Evolutionary conservation across 108 stramenopile species (phyloP).

Genomic region (Aureococcus anophagefferens): DNA sequence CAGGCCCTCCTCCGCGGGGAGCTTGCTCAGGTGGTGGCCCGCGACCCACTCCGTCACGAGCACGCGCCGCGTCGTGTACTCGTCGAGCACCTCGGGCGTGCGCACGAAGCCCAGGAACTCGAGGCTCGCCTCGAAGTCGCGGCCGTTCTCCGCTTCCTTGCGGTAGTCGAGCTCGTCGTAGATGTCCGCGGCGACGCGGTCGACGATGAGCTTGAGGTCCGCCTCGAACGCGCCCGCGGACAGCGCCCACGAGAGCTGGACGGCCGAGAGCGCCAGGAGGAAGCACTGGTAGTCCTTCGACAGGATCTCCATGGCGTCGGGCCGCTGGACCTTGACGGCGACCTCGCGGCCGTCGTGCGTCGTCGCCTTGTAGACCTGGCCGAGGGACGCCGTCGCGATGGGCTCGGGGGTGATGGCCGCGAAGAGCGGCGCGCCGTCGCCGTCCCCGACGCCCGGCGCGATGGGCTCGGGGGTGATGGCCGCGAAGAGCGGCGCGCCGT

Average conservation of each 20-base stretch:
- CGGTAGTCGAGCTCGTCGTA: slow-evolving; percentile 17
- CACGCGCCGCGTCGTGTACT: slow-evolving; percentile 5
- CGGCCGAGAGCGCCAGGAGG: slow-evolving; percentile 1
- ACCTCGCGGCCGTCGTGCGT: background rate
- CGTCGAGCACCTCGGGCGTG: slow-evolving; percentile 8
- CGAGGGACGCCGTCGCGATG: slow-evolving; percentile 1
- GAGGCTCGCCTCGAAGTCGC: background rate
- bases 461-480: background rate
- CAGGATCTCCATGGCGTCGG: background rate
- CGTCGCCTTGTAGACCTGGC: background rate
- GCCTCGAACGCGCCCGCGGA: background rate
- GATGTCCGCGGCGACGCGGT: slow-evolving; percentile 7
- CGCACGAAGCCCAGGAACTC: slow-evolving; percentile 2
- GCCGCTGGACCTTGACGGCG: slow-evolving; percentile 13
- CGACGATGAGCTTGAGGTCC: slow-evolving; percentile 3
- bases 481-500: too few relatives aligned
- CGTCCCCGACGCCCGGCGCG: too few relatives aligned
- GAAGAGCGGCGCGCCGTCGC: too few relatives aligned
- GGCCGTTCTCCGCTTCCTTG: slow-evolving; percentile 13
- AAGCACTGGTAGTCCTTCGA: slow-evolving; percentile 6
- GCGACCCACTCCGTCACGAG: slow-evolving; percentile 7
- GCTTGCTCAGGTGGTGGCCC: slow-evolving; percentile 5
- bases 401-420: background rate
- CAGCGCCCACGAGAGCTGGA: background rate
- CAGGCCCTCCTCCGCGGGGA: background rate